Evolutionary conservation across 208 protist genomes (phyloP), one percentile per base, ranked within the genome.

Genomic region (Angomonas deanei): DNA sequence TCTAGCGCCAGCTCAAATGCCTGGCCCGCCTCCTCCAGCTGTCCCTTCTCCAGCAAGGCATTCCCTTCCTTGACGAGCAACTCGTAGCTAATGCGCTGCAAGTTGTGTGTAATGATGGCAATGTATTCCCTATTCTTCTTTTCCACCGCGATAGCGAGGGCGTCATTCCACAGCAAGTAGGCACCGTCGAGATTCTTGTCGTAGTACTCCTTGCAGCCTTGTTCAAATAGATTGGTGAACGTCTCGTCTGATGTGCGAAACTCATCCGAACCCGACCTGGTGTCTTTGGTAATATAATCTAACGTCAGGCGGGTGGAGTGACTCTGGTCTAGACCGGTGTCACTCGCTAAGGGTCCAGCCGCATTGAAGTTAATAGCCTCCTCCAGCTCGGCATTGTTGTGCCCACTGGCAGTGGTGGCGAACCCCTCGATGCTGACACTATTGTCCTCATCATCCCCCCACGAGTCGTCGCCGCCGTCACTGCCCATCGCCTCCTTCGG

Each of bases 51-150:
- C n/a, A 97, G 72, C n/a, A 88, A 60, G 19, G 64, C 55, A 13
- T 72, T 62, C 28, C 88, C 92, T 34, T 97, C 86, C 60, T 84
- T 76, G 28, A 92, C 86, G 3, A 95, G 66, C 27, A 97, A 65
- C 72, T 97, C 88, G 66, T 95, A 97, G 64, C 84, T 92, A 17
- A 97, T 80, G 3, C 85, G 84, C 78, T 97, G 89, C 62, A 97
- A 61, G 73, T 97, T 97, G 64, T 68, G 89, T 10, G 81, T 80
- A 2, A 97, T 66, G 21, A 95, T 86, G 30, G 92, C 78, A 69
- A 95, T 91, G 88, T 89, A 97, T 67, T 97, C 87, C 13, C 92
- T 76, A 65, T 97, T 90, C 36, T 91, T 88, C 58, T 86, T 82
- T 4, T 48, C 39, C 49, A 84, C 76, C 13, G 92, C 92, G 56